A percentile compares a stretch with the other conserved stretches of the same genome.
Conservation (phyloP, 805 yeast genomes). For the Saccharomycopsis sp. region DNA sequence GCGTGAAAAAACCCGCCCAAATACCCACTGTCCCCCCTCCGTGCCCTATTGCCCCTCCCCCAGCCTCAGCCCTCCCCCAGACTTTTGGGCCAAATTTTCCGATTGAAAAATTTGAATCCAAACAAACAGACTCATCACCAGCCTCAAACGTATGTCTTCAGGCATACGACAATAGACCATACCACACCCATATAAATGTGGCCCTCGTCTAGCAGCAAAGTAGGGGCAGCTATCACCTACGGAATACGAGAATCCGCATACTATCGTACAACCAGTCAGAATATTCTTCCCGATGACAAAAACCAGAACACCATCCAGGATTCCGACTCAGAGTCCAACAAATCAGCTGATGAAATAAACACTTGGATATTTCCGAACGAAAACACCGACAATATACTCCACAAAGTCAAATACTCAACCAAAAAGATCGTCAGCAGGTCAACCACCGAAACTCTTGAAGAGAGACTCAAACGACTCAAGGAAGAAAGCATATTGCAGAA, state of each 20-base stretch:
- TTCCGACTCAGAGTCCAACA: neutral
- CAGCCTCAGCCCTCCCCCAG: too few relatives aligned
- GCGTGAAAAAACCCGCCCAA: too few relatives aligned
- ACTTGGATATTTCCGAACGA: neutral
- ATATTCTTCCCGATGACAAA: neutral
- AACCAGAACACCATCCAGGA: neutral
- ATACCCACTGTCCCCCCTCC: too few relatives aligned
- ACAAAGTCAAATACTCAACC: constrained; percentile 11
- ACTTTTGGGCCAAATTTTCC: too few relatives aligned
- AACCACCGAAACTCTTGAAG: neutral
- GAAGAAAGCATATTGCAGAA: neutral
- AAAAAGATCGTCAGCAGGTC: constrained; percentile 2
- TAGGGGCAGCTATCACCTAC: constrained; percentile 10
- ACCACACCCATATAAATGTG: constrained; percentile 15
- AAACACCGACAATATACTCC: neutral
- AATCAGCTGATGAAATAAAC: too few relatives aligned
- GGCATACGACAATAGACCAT: too few relatives aligned
- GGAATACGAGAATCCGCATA: constrained; percentile 12
- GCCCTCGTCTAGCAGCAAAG: constrained; percentile 6
- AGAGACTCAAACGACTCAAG: neutral
- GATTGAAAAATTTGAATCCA: too few relatives aligned
- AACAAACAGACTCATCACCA: too few relatives aligned
- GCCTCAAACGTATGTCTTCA: too few relatives aligned
- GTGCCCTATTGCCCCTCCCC: too few relatives aligned
- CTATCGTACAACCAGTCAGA: neutral